Evolutionary conservation across 2,329 filamentous ascomycete species (phyloP).

Genomic region (Aspergillus brunneoviolaceus): DNA sequence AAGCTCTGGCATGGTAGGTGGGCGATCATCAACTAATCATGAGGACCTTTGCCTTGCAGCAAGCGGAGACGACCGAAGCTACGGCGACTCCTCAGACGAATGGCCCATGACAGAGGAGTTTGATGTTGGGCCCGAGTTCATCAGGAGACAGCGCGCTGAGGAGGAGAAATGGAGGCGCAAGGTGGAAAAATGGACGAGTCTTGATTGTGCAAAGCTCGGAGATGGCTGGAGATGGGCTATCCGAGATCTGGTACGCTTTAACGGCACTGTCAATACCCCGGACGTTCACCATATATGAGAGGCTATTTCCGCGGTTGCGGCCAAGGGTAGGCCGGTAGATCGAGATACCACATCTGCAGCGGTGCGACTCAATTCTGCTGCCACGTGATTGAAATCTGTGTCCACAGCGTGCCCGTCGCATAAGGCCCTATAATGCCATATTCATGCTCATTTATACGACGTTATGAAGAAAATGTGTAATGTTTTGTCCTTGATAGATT

Average conservation of each 20-base stretch:
- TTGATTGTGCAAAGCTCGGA: constrained; percentile 48
- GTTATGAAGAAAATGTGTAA: not conserved
- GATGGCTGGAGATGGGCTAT: constrained; percentile 76
- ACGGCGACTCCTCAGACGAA: constrained; percentile 59
- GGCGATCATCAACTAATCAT: constrained; percentile 25
- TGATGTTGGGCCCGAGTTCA: constrained; percentile 92
- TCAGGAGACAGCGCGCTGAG: constrained; percentile 83
- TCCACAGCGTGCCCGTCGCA: not conserved
- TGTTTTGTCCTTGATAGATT: not conserved
- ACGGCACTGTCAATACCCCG: constrained; percentile 20
- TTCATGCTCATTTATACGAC: not conserved
- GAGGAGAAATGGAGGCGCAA: constrained; percentile 88
- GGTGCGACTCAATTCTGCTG: not conserved
- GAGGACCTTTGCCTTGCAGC: constrained; percentile 27
- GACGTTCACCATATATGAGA: constrained; percentile 13
- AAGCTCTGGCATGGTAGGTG: constrained; percentile 30
- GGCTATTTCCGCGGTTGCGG: not conserved
- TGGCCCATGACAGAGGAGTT: constrained; percentile 95
- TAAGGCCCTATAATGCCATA: not conserved
- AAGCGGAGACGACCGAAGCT: constrained; percentile 43
- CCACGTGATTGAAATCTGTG: not conserved
- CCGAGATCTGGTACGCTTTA: constrained; percentile 45
- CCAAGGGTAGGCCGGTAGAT: not conserved
- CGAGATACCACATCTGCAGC: not conserved
- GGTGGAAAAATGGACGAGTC: constrained; percentile 78